A percentile compares a stretch with the other conserved stretches of the same genome.
Evolutionary conservation across 306 rosid species (phyloP).

Genomic region (Medicago arabica): DNA sequence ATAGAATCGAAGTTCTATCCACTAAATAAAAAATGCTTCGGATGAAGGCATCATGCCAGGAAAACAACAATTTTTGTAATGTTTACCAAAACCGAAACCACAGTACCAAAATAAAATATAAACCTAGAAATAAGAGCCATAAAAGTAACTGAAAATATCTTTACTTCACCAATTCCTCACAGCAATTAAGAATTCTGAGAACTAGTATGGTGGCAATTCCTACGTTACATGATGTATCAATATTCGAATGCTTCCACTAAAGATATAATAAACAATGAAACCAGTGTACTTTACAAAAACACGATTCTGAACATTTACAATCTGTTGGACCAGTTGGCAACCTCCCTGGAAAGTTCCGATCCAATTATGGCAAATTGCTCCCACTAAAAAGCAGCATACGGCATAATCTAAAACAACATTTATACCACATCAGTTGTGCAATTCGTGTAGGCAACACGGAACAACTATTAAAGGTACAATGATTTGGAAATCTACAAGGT

Average conservation of each 20-base stretch:
- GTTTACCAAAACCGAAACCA: background rate
- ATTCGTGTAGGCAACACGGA: constrained; percentile 38
- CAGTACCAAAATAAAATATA: constrained; percentile 5
- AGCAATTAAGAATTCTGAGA: constrained; percentile 40
- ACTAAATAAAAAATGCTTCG: constrained; percentile 24
- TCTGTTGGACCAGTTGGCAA: constrained; percentile 45
- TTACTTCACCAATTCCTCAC: constrained; percentile 13
- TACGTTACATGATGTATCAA: constrained; percentile 46
- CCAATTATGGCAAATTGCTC: constrained; percentile 49
- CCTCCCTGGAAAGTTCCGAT: constrained; percentile 47
- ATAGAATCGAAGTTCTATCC: too few relatives aligned
- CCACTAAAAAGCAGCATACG: constrained; percentile 42
- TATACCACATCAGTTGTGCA: constrained; percentile 47
- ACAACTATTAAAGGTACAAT: constrained; percentile 14
- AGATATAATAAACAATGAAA: constrained; percentile 52
- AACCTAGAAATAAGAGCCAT: constrained; percentile 4
- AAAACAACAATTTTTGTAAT: constrained; percentile 1
- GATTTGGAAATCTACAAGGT: constrained; percentile 12
- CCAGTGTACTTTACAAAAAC: constrained; percentile 67
- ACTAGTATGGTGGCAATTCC: constrained; percentile 40
- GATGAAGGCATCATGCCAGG: constrained; percentile 8
- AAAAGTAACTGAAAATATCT: constrained; percentile 15
- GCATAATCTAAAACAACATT: constrained; percentile 51
- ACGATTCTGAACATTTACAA: constrained; percentile 60
- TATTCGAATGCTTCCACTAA: constrained; percentile 49